Evolutionary conservation across 352 stramenopile genomes (phyloP), one percentile per base, ranked within the genome.

Genomic region (Pythium vanterpoolii): DNA sequence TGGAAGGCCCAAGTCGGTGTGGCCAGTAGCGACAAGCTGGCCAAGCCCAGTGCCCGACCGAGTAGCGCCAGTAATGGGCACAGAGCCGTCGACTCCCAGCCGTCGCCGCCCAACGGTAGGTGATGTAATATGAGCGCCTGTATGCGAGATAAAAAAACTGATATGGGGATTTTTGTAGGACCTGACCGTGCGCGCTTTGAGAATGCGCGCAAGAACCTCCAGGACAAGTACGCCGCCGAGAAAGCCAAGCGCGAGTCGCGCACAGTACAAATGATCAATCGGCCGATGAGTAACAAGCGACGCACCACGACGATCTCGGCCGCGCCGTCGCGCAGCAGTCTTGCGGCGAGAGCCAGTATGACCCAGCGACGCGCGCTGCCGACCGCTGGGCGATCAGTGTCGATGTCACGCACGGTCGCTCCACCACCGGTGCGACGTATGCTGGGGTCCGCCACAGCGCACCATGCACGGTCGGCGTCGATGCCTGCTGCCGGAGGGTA

Each of bases 1-100:
- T 95, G 86, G 86, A 91, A 89, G 72, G 52, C 56, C 26, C 63
- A 90, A 40, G 76, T 95, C 36, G 86, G 85, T 18, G 59, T 95
- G 13, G 48, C 31, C 34, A 40, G 34, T 30, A 39, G 28, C 57
- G 44, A 69, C 16, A 71, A 63, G 53, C 42, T 52, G 3, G 13
- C 19, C 18, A 50, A 68, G 57, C 23, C 27, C 33, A 52, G n/a
- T n/a, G n/a, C n/a, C n/a, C n/a, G n/a, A n/a, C n/a, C 34, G 39
- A 36, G 30, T 21, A 53, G 50, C 42, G 21, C 19, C 43, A 38
- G 33, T 6, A 38, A 38, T 6, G 33, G 33, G 33, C n/a, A n/a
- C n/a, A 38, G 33, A 38, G 16, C 10, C 33, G 16, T 4, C 34
- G 19, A 18, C 34, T 13, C 9, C 13, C 10, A 26, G 42, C 8